Percentiles rank a stretch among this genome's conserved stretches.
Conservation (phyloP, 75 land plant genomes). For the Picea sitchensis region DNA sequence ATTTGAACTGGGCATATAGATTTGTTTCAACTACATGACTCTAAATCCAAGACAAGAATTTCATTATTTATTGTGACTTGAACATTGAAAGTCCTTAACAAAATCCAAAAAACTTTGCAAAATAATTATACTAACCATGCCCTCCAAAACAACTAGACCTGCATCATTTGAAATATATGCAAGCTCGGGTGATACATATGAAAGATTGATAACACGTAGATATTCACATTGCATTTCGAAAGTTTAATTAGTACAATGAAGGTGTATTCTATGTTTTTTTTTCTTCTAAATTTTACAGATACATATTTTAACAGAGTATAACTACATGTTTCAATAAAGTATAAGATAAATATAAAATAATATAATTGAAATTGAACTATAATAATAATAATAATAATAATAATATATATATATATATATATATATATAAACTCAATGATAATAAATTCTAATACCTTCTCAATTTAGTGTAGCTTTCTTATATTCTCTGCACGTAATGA, state of each 20-base stretch:
- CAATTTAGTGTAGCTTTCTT: too few relatives aligned
- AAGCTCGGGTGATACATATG: slow-evolving; percentile 81
- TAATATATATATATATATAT: too few relatives aligned
- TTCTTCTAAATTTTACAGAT: too few relatives aligned
- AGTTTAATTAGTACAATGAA: not conserved
- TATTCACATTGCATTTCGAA: not conserved
- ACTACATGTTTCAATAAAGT: too few relatives aligned
- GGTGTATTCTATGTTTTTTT: too few relatives aligned
- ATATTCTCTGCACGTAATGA: too few relatives aligned
- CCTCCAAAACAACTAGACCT: slow-evolving; percentile 90
- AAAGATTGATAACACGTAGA: slow-evolving; percentile 84
- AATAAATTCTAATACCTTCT: too few relatives aligned
- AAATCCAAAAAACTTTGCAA: not conserved
- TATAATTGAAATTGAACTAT: not conserved
- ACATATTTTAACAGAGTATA: not conserved
- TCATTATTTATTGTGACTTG: not conserved
- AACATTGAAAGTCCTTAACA: not conserved
- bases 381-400: too few relatives aligned
- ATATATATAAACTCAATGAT: too few relatives aligned
- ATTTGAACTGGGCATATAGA: slow-evolving; percentile 84
- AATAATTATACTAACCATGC: slow-evolving; percentile 62
- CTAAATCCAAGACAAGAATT: slow-evolving; percentile 23
- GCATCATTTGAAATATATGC: slow-evolving; percentile 82
- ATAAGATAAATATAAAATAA: too few relatives aligned
- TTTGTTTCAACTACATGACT: slow-evolving; percentile 96